A percentile compares a stretch with the other conserved stretches of the same genome.
Evolutionary conservation across 768 basidiomycete species (phyloP).

Genomic region (Gyrodon lividus): DNA sequence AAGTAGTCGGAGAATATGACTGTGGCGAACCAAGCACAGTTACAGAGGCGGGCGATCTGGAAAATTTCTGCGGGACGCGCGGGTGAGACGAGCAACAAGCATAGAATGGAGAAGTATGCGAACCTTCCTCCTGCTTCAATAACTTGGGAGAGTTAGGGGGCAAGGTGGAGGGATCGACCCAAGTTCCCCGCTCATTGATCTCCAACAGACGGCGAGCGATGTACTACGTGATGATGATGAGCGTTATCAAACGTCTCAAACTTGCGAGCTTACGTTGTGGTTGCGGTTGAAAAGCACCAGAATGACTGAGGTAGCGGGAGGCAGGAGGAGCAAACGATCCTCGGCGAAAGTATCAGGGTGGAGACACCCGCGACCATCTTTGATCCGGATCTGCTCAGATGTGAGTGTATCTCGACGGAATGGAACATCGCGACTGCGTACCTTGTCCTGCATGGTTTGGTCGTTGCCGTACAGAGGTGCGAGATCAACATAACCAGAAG

Average conservation of each 20-base stretch:
- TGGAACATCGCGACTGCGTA: conserved; percentile 31
- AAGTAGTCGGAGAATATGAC: conserved; percentile 86
- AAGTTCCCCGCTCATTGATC: conserved; percentile 76
- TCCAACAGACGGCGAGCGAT: conserved; percentile 75
- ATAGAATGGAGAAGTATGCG: background rate
- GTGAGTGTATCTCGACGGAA: background rate
- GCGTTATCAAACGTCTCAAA: background rate
- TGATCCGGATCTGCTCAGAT: conserved; percentile 29
- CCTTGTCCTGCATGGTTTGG: conserved; percentile 55
- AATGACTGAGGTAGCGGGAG: conserved; percentile 71
- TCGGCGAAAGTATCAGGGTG: conserved; percentile 77
- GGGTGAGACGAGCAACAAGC: background rate
- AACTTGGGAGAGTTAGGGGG: conserved; percentile 34
- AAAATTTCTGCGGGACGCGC: conserved; percentile 59
- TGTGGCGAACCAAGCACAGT: conserved; percentile 77
- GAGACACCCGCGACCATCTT: conserved; percentile 65
- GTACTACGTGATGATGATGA: conserved; percentile 45
- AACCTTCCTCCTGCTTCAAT: conserved; percentile 55
- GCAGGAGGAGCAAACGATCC: conserved; percentile 74
- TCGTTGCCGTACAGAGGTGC: conserved; percentile 80
- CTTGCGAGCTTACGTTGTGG: conserved; percentile 61
- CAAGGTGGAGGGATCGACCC: conserved; percentile 51
- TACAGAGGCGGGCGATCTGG: conserved; percentile 75
- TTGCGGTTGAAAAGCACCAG: conserved; percentile 89
- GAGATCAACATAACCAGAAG: conserved; percentile 85